These are phyloP conservation scores for Beauveria caledonica DNA, from an alignment of 2,329 filamentous ascomycete genomes.

Conservation along the genomic window DNA sequence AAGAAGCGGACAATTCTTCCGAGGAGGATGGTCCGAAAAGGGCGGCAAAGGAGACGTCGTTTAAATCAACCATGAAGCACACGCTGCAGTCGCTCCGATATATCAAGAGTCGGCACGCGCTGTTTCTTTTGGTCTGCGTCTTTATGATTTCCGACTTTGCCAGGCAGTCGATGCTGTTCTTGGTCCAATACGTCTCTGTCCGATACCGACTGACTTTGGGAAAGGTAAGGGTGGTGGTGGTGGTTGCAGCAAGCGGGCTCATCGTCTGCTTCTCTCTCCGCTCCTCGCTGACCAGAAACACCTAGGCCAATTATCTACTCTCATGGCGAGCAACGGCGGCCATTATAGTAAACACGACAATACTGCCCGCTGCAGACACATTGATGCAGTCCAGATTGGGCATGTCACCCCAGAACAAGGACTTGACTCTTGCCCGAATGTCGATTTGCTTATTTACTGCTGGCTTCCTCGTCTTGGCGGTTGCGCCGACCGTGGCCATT, in stretches of 20 bases:
- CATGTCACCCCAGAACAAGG: neutral
- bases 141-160: constrained; percentile 8
- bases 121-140: neutral
- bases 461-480: neutral
- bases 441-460: neutral
- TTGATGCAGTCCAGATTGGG: neutral
- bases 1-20: too few species aligned
- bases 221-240: neutral
- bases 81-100: neutral
- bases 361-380: neutral
- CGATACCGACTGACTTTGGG: neutral
- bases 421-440: neutral
- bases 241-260: too few species aligned
- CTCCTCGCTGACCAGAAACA: neutral
- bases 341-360: neutral
- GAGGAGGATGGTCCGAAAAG: neutral
- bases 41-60: neutral
- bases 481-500: neutral
- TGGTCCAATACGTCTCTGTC: constrained; percentile 6
- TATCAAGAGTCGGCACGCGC: neutral
- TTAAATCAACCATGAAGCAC: neutral
- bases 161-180: constrained; percentile 4
- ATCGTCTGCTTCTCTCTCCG: too few species aligned
- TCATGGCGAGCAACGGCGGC: constrained; percentile 3
- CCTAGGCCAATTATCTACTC: constrained; percentile 4